Evolutionary conservation across 805 yeast genomes (phyloP).

Genomic region (Jamesozyma piceae): DNA sequence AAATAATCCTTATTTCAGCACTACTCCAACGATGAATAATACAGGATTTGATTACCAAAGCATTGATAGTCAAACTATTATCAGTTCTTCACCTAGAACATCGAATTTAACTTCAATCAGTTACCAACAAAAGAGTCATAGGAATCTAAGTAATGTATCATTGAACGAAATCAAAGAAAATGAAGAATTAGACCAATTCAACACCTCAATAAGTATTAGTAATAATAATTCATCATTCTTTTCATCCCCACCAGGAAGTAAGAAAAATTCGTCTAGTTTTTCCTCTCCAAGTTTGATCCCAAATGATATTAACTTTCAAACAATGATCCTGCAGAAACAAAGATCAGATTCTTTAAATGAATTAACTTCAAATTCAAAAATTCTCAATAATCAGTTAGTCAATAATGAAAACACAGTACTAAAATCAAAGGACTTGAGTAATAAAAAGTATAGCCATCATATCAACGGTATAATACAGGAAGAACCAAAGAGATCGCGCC

Average conservation of each 20-base stretch:
- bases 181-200: constrained; percentile 19
- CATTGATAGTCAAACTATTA: neutral
- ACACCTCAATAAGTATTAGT: neutral
- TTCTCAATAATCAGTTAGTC: neutral
- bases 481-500: constrained; percentile 27
- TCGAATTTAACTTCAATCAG: constrained; percentile 6
- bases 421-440: neutral
- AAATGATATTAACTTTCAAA: constrained; percentile 2
- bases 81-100: constrained; percentile 3
- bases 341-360: constrained; percentile 6
- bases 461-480: neutral
- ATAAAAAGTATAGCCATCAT: neutral
- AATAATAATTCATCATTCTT: constrained; percentile 1
- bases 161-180: constrained; percentile 31
- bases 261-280: neutral
- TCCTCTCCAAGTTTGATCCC: neutral
- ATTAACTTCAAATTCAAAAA: constrained; percentile 4
- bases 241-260: constrained; percentile 1
- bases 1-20: neutral
- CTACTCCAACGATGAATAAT: neutral
- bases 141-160: constrained; percentile 22
- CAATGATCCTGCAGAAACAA: constrained; percentile 1
- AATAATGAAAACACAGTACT: neutral
- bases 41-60: neutral
- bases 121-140: constrained; percentile 1